A percentile compares a stretch with the other conserved stretches of the same genome.
These are phyloP conservation scores for Trichosporon asahii DNA, from an alignment of 1,284 basidiomycete species.

Conservation along the genomic window DNA sequence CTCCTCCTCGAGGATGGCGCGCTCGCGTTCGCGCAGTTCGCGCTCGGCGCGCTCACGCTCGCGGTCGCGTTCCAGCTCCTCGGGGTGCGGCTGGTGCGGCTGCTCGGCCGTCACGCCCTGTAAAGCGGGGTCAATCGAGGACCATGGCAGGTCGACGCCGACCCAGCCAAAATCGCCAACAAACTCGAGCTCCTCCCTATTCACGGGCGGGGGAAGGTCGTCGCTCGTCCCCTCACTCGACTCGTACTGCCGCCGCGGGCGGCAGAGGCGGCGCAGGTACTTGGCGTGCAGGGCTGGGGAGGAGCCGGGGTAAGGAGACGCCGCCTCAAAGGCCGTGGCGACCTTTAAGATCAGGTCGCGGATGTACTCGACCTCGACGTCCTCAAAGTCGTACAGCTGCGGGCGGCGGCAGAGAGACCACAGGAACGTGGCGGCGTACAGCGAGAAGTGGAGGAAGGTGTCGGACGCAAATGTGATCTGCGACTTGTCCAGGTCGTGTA, in stretches of 20 bases:
- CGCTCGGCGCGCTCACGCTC: neutral
- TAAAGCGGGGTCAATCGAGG: slow-evolving; percentile 19
- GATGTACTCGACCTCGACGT: slow-evolving; percentile 36
- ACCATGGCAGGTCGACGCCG: slow-evolving; percentile 28
- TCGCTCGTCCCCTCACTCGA: slow-evolving; percentile 11
- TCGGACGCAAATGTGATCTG: slow-evolving; percentile 40
- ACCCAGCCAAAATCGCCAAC: slow-evolving; percentile 35
- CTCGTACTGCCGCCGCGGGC: slow-evolving; percentile 14
- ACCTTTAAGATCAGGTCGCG: slow-evolving; percentile 37
- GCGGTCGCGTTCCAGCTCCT: neutral
- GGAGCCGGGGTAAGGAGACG: slow-evolving; percentile 33
- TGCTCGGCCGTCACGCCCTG: slow-evolving; percentile 9
- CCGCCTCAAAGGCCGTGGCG: slow-evolving; percentile 31
- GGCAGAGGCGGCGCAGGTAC: slow-evolving; percentile 34
- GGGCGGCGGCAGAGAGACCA: slow-evolving; percentile 32
- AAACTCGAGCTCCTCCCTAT: slow-evolving; percentile 28
- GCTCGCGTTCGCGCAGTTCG: slow-evolving; percentile 2
- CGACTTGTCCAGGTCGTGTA: slow-evolving; percentile 32
- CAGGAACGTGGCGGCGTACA: slow-evolving; percentile 41
- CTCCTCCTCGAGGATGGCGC: slow-evolving; percentile 6
- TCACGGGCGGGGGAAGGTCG: neutral
- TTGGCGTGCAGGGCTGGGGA: slow-evolving; percentile 37
- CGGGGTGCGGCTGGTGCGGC: neutral
- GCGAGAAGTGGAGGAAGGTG: slow-evolving; percentile 42
- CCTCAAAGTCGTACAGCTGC: slow-evolving; percentile 36